These are phyloP conservation scores for Escovopsis sp. DNA, from an alignment of 2,329 filamentous ascomycete species.

Conservation along the genomic window DNA sequence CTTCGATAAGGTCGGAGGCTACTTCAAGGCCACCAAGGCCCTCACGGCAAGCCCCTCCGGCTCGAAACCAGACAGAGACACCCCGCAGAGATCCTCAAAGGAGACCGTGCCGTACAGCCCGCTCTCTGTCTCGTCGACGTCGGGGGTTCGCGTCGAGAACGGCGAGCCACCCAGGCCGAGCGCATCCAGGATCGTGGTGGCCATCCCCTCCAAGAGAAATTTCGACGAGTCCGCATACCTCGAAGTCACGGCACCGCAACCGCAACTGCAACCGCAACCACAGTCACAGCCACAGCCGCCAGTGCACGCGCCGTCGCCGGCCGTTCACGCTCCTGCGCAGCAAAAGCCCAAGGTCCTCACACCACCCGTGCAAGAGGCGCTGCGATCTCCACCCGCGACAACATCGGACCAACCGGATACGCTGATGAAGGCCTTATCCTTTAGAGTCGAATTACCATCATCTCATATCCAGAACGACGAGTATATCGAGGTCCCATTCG, in stretches of 20 bases:
- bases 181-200: slow-evolving; percentile 30
- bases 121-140: slow-evolving; percentile 7
- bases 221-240: slow-evolving; percentile 24
- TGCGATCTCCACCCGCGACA: slow-evolving; percentile 4
- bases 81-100: slow-evolving; percentile 9
- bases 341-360: slow-evolving; percentile 1
- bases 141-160: slow-evolving; percentile 7
- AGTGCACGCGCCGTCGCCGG: no score
- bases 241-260: slow-evolving; percentile 15
- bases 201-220: slow-evolving; percentile 29
- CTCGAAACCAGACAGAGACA: slow-evolving; percentile 22
- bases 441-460: slow-evolving; percentile 34
- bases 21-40: slow-evolving; percentile 24
- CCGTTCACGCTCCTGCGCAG: no score
- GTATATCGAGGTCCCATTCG: slow-evolving; percentile 32
- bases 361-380: slow-evolving; percentile 1
- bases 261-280: slow-evolving; percentile 1
- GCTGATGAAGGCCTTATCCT: slow-evolving; percentile 11
- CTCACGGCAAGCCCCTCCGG: slow-evolving; percentile 15
- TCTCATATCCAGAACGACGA: slow-evolving; percentile 36
- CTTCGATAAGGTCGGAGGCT: slow-evolving; percentile 26
- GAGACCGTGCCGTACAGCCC: slow-evolving; percentile 9
- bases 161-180: slow-evolving; percentile 20
- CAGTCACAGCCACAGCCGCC: no score
- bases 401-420: slow-evolving; percentile 4